Percentiles rank a stretch among this genome's conserved stretches.
Conservation (phyloP, 2,329 filamentous ascomycete species). For the Cyphellophora europaea region DNA sequence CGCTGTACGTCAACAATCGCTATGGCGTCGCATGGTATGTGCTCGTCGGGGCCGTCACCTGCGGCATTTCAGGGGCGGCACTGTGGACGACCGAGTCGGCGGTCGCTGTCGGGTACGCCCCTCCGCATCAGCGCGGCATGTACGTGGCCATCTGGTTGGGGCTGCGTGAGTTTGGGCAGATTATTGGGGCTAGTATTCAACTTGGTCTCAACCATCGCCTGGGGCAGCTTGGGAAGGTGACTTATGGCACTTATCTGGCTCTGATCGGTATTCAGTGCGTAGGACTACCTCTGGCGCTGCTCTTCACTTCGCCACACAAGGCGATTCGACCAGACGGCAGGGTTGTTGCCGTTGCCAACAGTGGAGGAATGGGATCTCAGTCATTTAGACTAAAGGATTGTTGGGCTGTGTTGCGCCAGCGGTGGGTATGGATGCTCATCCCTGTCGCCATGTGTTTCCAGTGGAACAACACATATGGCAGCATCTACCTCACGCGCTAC, state of each 20-base stretch:
- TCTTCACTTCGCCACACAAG: slow-evolving; percentile 38
- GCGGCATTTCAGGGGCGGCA: slow-evolving; percentile 28
- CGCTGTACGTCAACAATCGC: slow-evolving; percentile 34
- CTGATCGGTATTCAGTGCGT: slow-evolving; percentile 33
- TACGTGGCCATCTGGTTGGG: slow-evolving; percentile 42
- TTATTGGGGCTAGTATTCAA: slow-evolving; percentile 42
- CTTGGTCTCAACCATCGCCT: slow-evolving; percentile 38
- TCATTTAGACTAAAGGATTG: slow-evolving; percentile 24
- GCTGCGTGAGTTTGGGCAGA: slow-evolving; percentile 41
- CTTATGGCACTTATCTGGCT: slow-evolving; percentile 29
- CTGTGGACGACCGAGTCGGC: slow-evolving; percentile 30
- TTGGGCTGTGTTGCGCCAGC: slow-evolving; percentile 30
- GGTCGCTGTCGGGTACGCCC: slow-evolving; percentile 34
- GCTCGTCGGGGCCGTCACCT: slow-evolving; percentile 31
- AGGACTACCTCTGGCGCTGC: slow-evolving; percentile 35
- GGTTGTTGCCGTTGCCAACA: slow-evolving; percentile 25
- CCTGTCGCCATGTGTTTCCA: slow-evolving; percentile 42
- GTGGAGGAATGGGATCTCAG: neutral
- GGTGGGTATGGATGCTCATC: slow-evolving; percentile 39
- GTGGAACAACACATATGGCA: slow-evolving; percentile 43
- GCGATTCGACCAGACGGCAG: slow-evolving; percentile 33
- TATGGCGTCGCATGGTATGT: slow-evolving; percentile 36
- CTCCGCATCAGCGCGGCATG: slow-evolving; percentile 32
- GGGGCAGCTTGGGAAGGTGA: slow-evolving; percentile 33
- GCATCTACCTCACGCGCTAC: slow-evolving; percentile 45